Evolutionary conservation across 75 land plant genomes (phyloP), one percentile per base, ranked within the genome.

Genomic region (Ceratopteris richardii): DNA sequence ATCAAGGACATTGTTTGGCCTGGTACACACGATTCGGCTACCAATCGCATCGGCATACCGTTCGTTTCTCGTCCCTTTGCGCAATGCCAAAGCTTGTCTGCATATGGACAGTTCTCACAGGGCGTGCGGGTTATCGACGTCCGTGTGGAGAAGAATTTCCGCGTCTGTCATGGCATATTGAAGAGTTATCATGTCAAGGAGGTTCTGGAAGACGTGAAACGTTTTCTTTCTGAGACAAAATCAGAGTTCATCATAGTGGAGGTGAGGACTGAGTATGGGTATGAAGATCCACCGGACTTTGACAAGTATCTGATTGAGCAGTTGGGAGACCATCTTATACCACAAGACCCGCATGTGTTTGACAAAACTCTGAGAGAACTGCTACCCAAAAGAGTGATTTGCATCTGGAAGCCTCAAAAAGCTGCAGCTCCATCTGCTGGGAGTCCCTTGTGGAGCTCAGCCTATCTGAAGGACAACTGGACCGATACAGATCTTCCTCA

Each of bases 1-100:
- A 47, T 75, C 33, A 57, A 40, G 20, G 61, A 71, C 29, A 42
- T 75, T 17, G 44, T 75, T 17, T 75, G 77, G 75, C 77, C 77
- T 1, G 75, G 75, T 1, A 71, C 77, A 0, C 77, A 75, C 68
- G 62, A 75, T 31, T 75, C 77, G 3, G 77, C 77, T 55, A 75
- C 77, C 0, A 39, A 70, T 43, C 47, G 46, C 60, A 75, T 75
- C n/a, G 77, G 77, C 14, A 26, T 75, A 20, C 56, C 61, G 0
- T 10, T 37, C 17, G 18, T 75, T 0, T 58, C 68, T 0, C 56
- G 77, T 0, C 77, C 77, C 0, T 63, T 75, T 24, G 77, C 74
- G 17, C 75, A 64, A 33, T 75, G 77, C 51, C 77, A 75, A 62
- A 52, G 22, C 4, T 54, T 65, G 30, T 75, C 77, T 11, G 20